Evolutionary conservation across 2,329 filamentous ascomycete genomes (phyloP).

Genomic region (Verticillium zaregamsianum): DNA sequence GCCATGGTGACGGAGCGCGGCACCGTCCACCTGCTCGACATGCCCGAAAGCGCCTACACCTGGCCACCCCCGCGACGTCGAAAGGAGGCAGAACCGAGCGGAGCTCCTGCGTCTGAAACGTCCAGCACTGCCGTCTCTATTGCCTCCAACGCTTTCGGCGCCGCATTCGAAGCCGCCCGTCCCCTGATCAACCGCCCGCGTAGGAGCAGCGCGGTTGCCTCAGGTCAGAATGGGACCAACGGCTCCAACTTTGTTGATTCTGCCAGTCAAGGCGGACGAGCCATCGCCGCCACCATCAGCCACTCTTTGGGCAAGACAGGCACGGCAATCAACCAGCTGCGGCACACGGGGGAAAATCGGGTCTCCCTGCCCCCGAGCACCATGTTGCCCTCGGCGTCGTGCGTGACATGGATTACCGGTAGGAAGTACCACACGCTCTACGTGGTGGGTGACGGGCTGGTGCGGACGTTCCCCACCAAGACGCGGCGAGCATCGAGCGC

Average conservation of each 20-base stretch:
- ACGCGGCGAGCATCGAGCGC: conserved; percentile 50
- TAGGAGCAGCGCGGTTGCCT: conserved; percentile 40
- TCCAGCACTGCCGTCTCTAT: conserved; percentile 58
- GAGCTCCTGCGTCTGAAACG: conserved; percentile 43
- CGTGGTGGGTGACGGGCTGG: conserved; percentile 60
- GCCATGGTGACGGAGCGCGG: conserved; percentile 91
- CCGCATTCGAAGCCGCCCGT: conserved; percentile 65
- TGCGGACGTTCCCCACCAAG: conserved; percentile 62
- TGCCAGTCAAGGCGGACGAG: conserved; percentile 66
- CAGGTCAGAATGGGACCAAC: conserved; percentile 32
- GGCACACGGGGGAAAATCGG: conserved; percentile 72
- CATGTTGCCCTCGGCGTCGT: conserved; percentile 51
- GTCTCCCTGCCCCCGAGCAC: conserved; percentile 60
- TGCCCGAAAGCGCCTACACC: conserved; percentile 76
- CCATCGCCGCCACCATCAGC: conserved; percentile 69
- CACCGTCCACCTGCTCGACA: conserved; percentile 89
- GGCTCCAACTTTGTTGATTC: conserved; percentile 50
- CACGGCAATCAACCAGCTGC: conserved; percentile 63
- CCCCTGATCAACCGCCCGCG: conserved; percentile 53
- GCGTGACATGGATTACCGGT: conserved; percentile 62
- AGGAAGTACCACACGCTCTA: conserved; percentile 60
- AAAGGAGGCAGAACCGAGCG: conserved; percentile 36
- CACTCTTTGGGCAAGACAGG: conserved; percentile 72
- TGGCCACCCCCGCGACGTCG: conserved; percentile 74
- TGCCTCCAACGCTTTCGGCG: conserved; percentile 66